Percentiles rank a stretch among this genome's conserved stretches.
Conservation (phyloP, 148 eudicot genomes). For the Persicaria maculosa region DNA sequence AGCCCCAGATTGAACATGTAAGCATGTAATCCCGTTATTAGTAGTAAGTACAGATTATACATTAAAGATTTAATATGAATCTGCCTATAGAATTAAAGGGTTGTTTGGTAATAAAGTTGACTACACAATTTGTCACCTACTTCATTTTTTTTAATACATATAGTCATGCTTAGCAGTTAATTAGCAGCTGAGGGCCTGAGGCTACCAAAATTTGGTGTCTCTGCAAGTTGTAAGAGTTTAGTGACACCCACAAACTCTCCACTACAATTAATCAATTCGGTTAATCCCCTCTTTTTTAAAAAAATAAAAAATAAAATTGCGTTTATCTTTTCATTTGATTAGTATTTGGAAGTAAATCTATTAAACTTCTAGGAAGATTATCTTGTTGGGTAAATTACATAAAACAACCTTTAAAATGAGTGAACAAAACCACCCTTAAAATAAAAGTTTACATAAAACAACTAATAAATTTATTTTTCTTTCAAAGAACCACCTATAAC, state of each 20-base stretch:
- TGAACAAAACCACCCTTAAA: no score
- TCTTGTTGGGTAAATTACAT: not conserved
- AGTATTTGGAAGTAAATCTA: not conserved
- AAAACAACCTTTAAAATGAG: no score
- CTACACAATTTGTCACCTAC: not conserved
- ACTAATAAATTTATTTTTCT: no score
- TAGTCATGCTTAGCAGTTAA: not conserved
- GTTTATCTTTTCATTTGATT: not conserved
- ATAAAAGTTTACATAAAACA: no score
- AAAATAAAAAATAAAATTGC: no score
- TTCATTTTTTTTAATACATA: not conserved
- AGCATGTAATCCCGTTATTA: conserved; percentile 9
- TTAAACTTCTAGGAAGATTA: not conserved
- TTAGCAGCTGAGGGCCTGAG: no score
- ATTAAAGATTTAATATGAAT: not conserved
- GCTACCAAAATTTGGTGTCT: not conserved
- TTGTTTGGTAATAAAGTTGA: not conserved
- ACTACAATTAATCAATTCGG: not conserved
- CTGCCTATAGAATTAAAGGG: not conserved
- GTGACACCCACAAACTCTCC: conserved; percentile 9
- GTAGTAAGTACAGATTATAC: not conserved
- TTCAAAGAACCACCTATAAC: no score
- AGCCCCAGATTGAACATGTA: not conserved
- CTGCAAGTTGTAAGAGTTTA: not conserved
- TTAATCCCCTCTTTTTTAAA: not conserved